A percentile compares a stretch with the other conserved stretches of the same genome.
These are phyloP conservation scores for Lactifluus pinguis DNA, from an alignment of 768 basidiomycete species.

Conservation along the genomic window DNA sequence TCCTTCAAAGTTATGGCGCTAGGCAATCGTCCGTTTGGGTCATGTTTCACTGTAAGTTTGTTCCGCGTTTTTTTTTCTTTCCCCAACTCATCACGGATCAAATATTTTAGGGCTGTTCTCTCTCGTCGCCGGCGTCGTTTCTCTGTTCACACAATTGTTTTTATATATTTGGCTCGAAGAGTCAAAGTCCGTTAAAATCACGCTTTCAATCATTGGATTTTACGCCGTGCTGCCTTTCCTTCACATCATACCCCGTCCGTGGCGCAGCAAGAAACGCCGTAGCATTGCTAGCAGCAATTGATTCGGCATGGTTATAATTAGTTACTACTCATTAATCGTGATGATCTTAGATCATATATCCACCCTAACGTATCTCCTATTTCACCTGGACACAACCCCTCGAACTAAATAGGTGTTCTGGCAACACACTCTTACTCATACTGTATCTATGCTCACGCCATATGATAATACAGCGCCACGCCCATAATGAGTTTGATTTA, in stretches of 20 bases:
- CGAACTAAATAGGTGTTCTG: background rate
- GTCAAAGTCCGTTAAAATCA: slow-evolving; percentile 7
- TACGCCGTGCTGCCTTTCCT: slow-evolving; percentile 7
- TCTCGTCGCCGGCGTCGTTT: slow-evolving; percentile 1
- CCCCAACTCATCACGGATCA: background rate
- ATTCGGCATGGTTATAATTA: background rate
- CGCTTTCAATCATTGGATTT: slow-evolving; percentile 5
- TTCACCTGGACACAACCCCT: background rate
- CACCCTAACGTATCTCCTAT: background rate
- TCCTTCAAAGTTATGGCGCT: slow-evolving; percentile 12
- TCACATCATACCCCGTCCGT: slow-evolving; percentile 1
- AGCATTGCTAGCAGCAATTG: background rate
- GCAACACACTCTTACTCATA: background rate
- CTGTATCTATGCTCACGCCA: background rate
- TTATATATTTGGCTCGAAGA: slow-evolving; percentile 14
- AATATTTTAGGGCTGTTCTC: slow-evolving; percentile 9
- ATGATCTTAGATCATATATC: background rate
- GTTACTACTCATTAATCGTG: background rate
- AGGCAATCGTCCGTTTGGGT: slow-evolving; percentile 13
- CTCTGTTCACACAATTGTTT: background rate
- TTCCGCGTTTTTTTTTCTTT: background rate
- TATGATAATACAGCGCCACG: background rate
- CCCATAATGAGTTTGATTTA: background rate
- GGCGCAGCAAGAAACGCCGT: background rate
- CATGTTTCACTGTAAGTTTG: slow-evolving; percentile 17